Evolutionary conservation across 2,329 filamentous ascomycete species (phyloP).

Genomic region (Curvularia sp.): DNA sequence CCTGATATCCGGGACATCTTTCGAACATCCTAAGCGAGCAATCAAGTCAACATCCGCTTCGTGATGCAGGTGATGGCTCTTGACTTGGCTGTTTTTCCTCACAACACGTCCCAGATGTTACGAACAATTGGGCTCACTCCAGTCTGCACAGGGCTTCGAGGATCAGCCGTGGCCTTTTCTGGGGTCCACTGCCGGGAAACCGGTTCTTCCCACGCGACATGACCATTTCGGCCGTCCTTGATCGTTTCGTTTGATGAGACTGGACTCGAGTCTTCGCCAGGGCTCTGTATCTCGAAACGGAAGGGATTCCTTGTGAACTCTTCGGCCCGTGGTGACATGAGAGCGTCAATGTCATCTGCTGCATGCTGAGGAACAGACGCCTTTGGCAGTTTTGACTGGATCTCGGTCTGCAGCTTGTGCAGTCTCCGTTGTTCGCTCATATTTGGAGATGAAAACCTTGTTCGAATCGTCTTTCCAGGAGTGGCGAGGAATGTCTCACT

Average conservation of each 20-base stretch:
- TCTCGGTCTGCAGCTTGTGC: conserved; percentile 50
- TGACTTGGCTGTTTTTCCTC: conserved; percentile 36
- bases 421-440: conserved; percentile 48
- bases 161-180: conserved; percentile 68
- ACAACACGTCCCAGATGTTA: conserved; percentile 80
- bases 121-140: conserved; percentile 77
- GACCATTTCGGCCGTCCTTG: conserved; percentile 38
- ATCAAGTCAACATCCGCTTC: neutral
- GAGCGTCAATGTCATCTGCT: conserved; percentile 56
- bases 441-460: conserved; percentile 51
- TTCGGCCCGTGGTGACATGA: conserved; percentile 75
- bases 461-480: conserved; percentile 40
- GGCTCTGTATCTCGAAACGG: conserved; percentile 41
- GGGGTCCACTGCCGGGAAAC: conserved; percentile 52
- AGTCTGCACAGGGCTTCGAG: conserved; percentile 75
- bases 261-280: conserved; percentile 38
- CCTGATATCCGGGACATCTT: conserved; percentile 4
- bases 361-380: conserved; percentile 36
- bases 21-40: conserved; percentile 2
- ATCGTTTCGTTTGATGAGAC: conserved; percentile 44
- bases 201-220: conserved; percentile 36
- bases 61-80: conserved; percentile 3
- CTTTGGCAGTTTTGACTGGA: conserved; percentile 47
- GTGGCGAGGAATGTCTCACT: conserved; percentile 39
- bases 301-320: conserved; percentile 69